phyloP scores from a whole-genome alignment of 768 basidiomycete species.

The Mycena galericulata region DNA sequence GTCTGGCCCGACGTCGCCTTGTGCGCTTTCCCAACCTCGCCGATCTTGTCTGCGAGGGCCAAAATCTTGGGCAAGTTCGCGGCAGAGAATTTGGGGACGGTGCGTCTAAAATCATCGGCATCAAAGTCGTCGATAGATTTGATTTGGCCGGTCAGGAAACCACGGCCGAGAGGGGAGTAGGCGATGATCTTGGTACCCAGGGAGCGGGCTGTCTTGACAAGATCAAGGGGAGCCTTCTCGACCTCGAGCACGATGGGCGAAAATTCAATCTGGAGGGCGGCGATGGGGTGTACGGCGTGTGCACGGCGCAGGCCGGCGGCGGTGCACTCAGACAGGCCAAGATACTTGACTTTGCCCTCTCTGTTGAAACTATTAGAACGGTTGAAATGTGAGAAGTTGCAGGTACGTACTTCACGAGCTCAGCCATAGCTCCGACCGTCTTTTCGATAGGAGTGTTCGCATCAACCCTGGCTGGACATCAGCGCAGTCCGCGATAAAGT shows the following conservation, averaged over 20 bases:
- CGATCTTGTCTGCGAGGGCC: conserved; percentile 49
- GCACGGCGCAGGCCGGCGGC: conserved; percentile 59
- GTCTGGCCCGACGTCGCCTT: conserved; percentile 55
- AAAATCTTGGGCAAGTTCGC: conserved; percentile 58
- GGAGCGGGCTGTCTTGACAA: conserved; percentile 54
- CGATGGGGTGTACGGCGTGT: conserved; percentile 56
- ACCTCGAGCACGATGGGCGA: conserved; percentile 58
- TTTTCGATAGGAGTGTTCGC: conserved; percentile 42
- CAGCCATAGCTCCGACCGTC: conserved; percentile 50
- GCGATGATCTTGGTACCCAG: conserved; percentile 58
- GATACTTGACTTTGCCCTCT: conserved; percentile 57
- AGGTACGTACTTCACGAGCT: conserved; percentile 50
- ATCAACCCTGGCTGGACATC: conserved; percentile 31
- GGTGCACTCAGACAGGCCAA: conserved; percentile 64
- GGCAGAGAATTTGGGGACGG: conserved; percentile 50
- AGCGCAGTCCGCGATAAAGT: neutral
- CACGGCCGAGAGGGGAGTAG: conserved; percentile 62
- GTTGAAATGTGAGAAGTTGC: conserved; percentile 32
- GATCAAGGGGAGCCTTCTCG: conserved; percentile 50
- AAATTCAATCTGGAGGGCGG: conserved; percentile 59
- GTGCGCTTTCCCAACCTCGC: conserved; percentile 47
- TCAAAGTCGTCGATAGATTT: conserved; percentile 56
- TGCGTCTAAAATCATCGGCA: conserved; percentile 48
- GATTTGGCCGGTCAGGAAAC: conserved; percentile 60
- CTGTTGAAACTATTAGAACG: conserved; percentile 31